These are phyloP conservation scores for Leishmania guyanensis DNA, from an alignment of 208 protist genomes.

Conservation along the genomic window DNA sequence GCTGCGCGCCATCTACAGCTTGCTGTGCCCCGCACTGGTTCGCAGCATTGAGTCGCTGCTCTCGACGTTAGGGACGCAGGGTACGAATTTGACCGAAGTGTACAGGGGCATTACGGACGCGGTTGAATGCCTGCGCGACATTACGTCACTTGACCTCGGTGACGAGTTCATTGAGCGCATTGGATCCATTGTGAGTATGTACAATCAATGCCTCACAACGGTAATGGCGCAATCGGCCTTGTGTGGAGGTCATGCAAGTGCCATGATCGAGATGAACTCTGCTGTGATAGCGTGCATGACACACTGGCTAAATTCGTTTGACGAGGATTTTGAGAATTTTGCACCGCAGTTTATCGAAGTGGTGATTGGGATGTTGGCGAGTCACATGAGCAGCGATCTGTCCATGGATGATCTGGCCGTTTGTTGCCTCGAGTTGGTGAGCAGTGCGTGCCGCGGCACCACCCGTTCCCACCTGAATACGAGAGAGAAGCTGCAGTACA, in stretches of 20 bases:
- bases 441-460: constrained; percentile 75
- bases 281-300: constrained; percentile 86
- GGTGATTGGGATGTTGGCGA: constrained; percentile 88
- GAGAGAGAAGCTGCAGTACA: constrained; percentile 62
- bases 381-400: constrained; percentile 35
- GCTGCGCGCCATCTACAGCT: constrained; percentile 67
- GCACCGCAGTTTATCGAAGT: constrained; percentile 84
- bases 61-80: constrained; percentile 13
- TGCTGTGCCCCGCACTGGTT: constrained; percentile 41
- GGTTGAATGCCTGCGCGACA: constrained; percentile 81
- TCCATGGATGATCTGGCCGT: constrained; percentile 88
- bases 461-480: constrained; percentile 82
- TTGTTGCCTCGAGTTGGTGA: constrained; percentile 90
- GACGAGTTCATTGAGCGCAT: constrained; percentile 94
- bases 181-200: constrained; percentile 61
- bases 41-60: constrained; percentile 31
- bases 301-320: constrained; percentile 92
- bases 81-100: constrained; percentile 28
- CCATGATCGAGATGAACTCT: constrained; percentile 85
- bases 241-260: not conserved
- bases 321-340: constrained; percentile 93
- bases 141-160: constrained; percentile 93
- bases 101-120: constrained; percentile 55
- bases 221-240: constrained; percentile 31
- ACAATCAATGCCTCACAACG: constrained; percentile 60